Conservation (phyloP, 2,329 filamentous ascomycete genomes). For the Ophiostoma perfectum region DNA sequence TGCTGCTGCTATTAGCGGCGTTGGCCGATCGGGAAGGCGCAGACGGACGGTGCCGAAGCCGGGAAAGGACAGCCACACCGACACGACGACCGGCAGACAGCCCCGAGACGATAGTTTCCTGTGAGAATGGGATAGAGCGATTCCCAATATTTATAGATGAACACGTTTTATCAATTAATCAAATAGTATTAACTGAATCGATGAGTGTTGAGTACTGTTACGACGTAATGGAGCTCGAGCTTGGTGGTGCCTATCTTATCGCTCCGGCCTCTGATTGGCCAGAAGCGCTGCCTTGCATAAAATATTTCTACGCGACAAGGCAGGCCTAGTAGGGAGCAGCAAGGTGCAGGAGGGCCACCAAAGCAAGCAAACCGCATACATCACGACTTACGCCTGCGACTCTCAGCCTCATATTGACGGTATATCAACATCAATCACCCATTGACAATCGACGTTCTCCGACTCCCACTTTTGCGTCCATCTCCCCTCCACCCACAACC, state of each 20-base stretch:
- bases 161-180: not conserved
- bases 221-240: not conserved
- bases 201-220: not conserved
- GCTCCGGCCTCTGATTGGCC: conserved; percentile 23
- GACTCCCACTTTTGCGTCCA: not conserved
- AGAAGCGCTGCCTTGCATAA: conserved; percentile 17
- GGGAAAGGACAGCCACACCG: not conserved
- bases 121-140: not conserved
- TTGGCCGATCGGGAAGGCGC: conserved; percentile 19
- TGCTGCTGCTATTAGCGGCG: conserved; percentile 16
- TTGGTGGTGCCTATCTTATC: conserved; percentile 22
- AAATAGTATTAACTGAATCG: not conserved
- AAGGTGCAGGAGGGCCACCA: conserved; percentile 7
- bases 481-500: not conserved
- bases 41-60: conserved; percentile 20
- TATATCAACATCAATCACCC: not conserved
- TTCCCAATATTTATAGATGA: not conserved
- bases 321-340: conserved; percentile 14
- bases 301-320: conserved; percentile 23
- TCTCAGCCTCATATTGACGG: conserved; percentile 2
- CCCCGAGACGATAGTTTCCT: not conserved
- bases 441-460: not conserved
- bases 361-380: conserved; percentile 8
- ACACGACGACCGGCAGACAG: not conserved
- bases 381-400: conserved; percentile 2